Conservation (phyloP, 495 filamentous ascomycete genomes). For the Cladorrhinum samala region DNA sequence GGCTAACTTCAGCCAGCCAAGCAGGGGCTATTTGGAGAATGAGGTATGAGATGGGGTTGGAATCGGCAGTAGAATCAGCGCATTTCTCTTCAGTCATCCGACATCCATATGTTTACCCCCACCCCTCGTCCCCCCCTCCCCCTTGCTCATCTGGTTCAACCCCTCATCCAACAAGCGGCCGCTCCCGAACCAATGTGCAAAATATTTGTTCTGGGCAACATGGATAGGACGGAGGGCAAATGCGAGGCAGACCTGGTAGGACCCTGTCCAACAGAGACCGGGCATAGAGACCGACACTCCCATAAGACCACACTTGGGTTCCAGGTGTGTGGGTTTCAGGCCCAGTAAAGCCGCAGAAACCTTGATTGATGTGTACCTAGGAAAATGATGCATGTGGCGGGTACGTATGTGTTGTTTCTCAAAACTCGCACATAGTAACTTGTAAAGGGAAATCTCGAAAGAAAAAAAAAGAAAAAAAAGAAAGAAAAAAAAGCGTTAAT, state of each 20-base stretch:
- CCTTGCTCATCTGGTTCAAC: background rate
- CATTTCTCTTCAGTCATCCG: constrained; percentile 14
- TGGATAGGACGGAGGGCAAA: too few relatives aligned
- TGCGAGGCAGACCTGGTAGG: background rate
- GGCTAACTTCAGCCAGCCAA: constrained; percentile 1
- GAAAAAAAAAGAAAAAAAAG: background rate
- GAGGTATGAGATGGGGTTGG: background rate
- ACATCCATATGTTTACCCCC: background rate
- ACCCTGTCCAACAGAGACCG: constrained; percentile 15
- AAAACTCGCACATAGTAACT: background rate
- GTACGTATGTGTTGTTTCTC: background rate
- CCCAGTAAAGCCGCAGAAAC: background rate
- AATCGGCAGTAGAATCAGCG: constrained; percentile 7
- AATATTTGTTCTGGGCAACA: background rate
- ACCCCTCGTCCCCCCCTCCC: background rate
- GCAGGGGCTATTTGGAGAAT: too few relatives aligned
- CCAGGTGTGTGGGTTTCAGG: background rate
- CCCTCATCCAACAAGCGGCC: background rate
- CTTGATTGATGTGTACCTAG: background rate
- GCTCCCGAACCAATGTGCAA: constrained; percentile 3
- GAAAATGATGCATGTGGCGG: background rate
- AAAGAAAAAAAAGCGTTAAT: background rate
- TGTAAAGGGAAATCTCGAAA: too few relatives aligned
- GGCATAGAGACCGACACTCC: background rate
- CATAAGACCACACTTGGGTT: background rate